phyloP scores from a whole-genome alignment of 2,329 filamentous ascomycete genomes.

The Coniochaeta sp. region DNA sequence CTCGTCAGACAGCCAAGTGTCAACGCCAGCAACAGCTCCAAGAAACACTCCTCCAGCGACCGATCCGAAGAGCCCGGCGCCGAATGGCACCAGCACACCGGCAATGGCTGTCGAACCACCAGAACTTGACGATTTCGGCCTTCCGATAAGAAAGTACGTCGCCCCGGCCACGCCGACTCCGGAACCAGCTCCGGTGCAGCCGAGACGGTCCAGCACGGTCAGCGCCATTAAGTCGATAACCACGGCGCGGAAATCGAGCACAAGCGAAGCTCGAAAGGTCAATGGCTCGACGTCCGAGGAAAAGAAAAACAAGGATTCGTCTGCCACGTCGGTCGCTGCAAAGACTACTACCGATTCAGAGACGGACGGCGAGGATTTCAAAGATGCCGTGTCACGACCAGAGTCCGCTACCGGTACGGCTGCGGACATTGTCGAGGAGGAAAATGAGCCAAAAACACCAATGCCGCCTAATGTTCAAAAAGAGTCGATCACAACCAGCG shows the following conservation, averaged over 20 bases:
- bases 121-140: conserved; percentile 64
- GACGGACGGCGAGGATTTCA: conserved; percentile 19
- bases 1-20: neutral
- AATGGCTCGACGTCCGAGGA: neutral
- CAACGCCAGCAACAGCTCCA: neutral
- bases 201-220: neutral
- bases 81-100: neutral
- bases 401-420: neutral
- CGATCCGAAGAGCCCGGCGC: neutral
- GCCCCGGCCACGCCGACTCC: conserved; percentile 1
- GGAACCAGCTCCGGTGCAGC: neutral
- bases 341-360: conserved; percentile 8
- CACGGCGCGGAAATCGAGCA: neutral
- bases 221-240: neutral
- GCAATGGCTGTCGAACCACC: conserved; percentile 22
- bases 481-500: neutral
- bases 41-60: neutral
- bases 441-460: neutral
- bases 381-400: conserved; percentile 15
- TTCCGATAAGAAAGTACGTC: conserved; percentile 49
- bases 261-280: neutral
- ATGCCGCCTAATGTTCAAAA: neutral
- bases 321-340: neutral
- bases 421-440: neutral
- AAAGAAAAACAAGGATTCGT: neutral